These are phyloP conservation scores for Clathrus columnatus DNA, from an alignment of 768 basidiomycete genomes.

Conservation along the genomic window DNA sequence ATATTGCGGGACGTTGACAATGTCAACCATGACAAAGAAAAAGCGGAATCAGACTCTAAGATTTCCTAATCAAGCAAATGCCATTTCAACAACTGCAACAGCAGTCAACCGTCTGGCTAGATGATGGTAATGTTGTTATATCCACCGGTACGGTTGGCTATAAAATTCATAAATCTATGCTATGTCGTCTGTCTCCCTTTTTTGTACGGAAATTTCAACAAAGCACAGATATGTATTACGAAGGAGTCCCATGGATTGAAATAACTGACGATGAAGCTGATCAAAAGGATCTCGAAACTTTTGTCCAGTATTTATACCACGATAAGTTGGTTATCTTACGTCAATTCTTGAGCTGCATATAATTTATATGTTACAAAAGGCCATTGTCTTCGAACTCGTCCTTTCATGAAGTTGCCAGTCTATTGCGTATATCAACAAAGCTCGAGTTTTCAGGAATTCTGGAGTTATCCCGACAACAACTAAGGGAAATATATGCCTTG, in stretches of 20 bases:
- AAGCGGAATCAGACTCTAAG: not conserved
- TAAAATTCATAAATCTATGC: constrained; percentile 8
- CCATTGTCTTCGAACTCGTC: constrained; percentile 36
- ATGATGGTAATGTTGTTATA: constrained; percentile 5
- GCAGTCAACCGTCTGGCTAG: constrained; percentile 1
- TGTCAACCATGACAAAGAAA: not conserved
- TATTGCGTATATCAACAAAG: constrained; percentile 52
- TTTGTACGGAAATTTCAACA: constrained; percentile 4
- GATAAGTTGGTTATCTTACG: constrained; percentile 35
- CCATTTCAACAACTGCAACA: not conserved
- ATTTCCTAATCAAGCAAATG: not conserved
- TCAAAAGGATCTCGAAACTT: constrained; percentile 41
- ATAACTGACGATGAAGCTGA: constrained; percentile 26
- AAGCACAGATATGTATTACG: not conserved
- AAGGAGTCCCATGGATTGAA: constrained; percentile 26
- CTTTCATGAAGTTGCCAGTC: constrained; percentile 39
- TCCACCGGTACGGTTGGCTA: not conserved
- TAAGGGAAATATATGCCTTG: constrained; percentile 42
- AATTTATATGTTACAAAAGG: constrained; percentile 24
- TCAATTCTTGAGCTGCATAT: constrained; percentile 7
- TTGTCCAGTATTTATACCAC: constrained; percentile 61
- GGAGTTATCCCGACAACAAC: constrained; percentile 29
- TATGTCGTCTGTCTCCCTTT: not conserved
- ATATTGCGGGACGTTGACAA: not conserved
- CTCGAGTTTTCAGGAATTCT: constrained; percentile 52